Conservation (phyloP, 306 rosid species). For the Quercus agrifolia region DNA sequence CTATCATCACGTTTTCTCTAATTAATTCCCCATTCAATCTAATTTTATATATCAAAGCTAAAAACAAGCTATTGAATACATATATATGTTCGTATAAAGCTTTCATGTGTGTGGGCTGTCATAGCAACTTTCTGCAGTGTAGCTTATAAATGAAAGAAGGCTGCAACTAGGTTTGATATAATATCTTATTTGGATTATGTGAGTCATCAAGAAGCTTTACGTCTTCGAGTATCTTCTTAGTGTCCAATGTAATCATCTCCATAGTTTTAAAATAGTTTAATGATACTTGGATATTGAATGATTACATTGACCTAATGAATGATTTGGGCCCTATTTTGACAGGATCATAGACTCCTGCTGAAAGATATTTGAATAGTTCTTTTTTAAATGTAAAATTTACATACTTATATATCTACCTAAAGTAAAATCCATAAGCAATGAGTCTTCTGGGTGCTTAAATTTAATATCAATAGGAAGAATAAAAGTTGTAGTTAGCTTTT, state of each 20-base stretch:
- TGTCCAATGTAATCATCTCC: neutral
- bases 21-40: neutral
- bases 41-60: neutral
- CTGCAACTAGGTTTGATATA: neutral
- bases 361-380: neutral
- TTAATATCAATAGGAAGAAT: too few species aligned
- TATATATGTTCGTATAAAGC: too few species aligned
- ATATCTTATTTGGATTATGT: neutral
- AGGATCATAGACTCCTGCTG: neutral
- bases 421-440: neutral
- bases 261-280: neutral
- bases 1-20: conserved; percentile 34
- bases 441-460: too few species aligned
- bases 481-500: too few species aligned
- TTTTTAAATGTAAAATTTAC: neutral
- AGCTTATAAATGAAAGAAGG: neutral
- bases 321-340: neutral
- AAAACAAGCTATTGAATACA: neutral
- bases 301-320: neutral
- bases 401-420: neutral
- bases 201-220: neutral
- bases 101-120: neutral
- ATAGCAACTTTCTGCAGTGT: neutral
- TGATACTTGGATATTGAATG: neutral
- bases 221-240: neutral